phyloP scores from a whole-genome alignment of 2,329 filamentous ascomycete genomes.

The Beauveria medogensis region DNA sequence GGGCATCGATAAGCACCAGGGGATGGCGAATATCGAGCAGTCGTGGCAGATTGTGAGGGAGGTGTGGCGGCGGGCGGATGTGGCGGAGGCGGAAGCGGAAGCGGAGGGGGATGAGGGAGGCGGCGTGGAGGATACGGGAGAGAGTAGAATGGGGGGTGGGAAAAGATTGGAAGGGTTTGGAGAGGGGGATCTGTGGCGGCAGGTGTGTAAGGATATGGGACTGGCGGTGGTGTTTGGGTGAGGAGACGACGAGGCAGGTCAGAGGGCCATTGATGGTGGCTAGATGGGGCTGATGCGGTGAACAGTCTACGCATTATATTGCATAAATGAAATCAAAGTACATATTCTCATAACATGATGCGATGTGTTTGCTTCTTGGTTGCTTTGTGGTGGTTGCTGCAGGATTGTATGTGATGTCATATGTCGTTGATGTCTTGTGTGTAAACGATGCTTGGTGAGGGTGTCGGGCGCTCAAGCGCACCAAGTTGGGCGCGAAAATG shows the following conservation, averaged over 20 bases:
- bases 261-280: background rate
- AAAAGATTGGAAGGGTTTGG: background rate
- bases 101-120: slow-evolving; percentile 12
- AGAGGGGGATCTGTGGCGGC: slow-evolving; percentile 42
- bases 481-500: background rate
- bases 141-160: background rate
- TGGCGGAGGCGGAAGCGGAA: slow-evolving; percentile 9
- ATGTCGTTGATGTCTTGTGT: background rate
- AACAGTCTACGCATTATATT: background rate
- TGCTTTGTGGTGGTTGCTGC: too few species aligned
- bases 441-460: background rate
- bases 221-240: slow-evolving; percentile 53
- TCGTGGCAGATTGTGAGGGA: slow-evolving; percentile 54
- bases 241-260: slow-evolving; percentile 12
- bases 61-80: slow-evolving; percentile 50
- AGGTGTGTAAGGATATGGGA: slow-evolving; percentile 50
- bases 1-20: slow-evolving; percentile 48
- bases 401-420: background rate
- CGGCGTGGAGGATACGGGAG: background rate
- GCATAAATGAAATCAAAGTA: background rate
- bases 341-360: too few species aligned
- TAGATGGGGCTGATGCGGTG: background rate
- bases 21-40: slow-evolving; percentile 57
- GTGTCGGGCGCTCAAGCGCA: background rate
- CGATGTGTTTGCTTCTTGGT: too few species aligned